phyloP scores from a whole-genome alignment of 805 yeast genomes.

The Helenozyma baotianmanensis region DNA sequence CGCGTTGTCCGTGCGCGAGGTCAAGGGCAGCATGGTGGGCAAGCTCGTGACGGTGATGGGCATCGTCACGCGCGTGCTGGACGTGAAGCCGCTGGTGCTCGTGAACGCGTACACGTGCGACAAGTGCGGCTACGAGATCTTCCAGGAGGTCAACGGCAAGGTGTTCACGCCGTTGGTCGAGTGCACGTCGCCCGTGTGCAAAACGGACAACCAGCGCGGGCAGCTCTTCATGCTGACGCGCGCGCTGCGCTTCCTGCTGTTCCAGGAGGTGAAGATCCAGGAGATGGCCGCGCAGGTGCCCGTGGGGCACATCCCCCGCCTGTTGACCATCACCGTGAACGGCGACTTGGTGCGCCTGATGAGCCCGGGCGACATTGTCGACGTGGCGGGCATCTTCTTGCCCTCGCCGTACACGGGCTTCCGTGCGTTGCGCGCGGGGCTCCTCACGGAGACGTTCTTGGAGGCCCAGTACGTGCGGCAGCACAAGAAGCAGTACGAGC shows the following conservation, averaged over 20 bases:
- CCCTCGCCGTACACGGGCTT: conserved; percentile 97
- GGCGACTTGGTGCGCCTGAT: conserved; percentile 85
- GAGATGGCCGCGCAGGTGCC: conserved; percentile 96
- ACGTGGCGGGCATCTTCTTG: conserved; percentile 84
- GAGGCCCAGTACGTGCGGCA: conserved; percentile 84
- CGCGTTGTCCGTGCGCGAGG: conserved; percentile 83
- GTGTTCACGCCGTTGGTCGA: conserved; percentile 84
- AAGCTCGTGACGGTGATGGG: conserved; percentile 88
- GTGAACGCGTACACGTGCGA: conserved; percentile 98
- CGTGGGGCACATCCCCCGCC: conserved; percentile 94
- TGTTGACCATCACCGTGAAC: conserved; percentile 79
- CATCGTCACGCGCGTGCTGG: conserved; percentile 91
- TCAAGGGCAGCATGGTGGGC: conserved; percentile 80
- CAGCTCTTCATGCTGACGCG: conserved; percentile 88
- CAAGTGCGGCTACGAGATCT: conserved; percentile 92
- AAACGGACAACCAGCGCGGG: conserved; percentile 76
- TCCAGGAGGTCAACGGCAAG: conserved; percentile 86
- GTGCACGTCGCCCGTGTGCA: conserved; percentile 80
- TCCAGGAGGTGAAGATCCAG: conserved; percentile 93
- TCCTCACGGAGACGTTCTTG: conserved; percentile 87
- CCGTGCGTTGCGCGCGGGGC: conserved; percentile 86
- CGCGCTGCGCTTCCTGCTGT: conserved; percentile 91
- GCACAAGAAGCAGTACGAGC: conserved; percentile 83
- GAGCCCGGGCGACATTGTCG: conserved; percentile 94
- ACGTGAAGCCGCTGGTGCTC: conserved; percentile 86